Evolutionary conservation across 306 rosid genomes (phyloP).

Genomic region (Ceratonia siliqua): DNA sequence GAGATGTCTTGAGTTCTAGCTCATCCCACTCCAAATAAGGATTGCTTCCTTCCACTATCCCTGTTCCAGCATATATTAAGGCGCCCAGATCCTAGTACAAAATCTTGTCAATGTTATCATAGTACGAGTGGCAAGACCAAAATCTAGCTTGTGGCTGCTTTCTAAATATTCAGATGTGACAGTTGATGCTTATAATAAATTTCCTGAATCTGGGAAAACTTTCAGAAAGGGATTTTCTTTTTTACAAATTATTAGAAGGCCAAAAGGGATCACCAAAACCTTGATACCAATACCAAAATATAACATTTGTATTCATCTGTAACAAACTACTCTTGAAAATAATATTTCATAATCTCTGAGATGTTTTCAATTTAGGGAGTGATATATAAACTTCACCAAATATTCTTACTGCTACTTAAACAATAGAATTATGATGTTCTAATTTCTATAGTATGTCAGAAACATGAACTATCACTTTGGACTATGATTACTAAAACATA

Average conservation of each 20-base stretch:
- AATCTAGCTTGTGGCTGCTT: not conserved
- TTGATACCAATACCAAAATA: not conserved
- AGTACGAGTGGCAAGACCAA: not conserved
- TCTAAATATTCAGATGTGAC: not conserved
- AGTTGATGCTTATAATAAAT: not conserved
- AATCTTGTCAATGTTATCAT: constrained; percentile 22
- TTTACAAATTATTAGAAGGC: not conserved
- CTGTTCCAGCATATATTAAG: constrained; percentile 89
- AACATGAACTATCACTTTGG: constrained; percentile 16
- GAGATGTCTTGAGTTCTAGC: constrained; percentile 89
- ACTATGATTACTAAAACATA: constrained; percentile 9
- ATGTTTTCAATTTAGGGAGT: not conserved
- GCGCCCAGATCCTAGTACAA: constrained; percentile 71
- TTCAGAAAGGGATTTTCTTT: not conserved
- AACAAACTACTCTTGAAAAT: not conserved
- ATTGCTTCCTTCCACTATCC: constrained; percentile 91
- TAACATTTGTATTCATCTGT: not conserved
- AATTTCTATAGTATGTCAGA: not conserved
- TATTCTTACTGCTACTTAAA: constrained; percentile 5
- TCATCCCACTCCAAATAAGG: constrained; percentile 91
- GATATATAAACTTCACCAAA: not conserved
- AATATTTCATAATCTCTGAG: constrained; percentile 1
- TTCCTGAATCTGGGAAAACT: not conserved
- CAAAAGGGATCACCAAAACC: not conserved
- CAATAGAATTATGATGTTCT: not conserved